phyloP scores from a whole-genome alignment of 2,329 filamentous ascomycete species.

The Penicillium sp. region DNA sequence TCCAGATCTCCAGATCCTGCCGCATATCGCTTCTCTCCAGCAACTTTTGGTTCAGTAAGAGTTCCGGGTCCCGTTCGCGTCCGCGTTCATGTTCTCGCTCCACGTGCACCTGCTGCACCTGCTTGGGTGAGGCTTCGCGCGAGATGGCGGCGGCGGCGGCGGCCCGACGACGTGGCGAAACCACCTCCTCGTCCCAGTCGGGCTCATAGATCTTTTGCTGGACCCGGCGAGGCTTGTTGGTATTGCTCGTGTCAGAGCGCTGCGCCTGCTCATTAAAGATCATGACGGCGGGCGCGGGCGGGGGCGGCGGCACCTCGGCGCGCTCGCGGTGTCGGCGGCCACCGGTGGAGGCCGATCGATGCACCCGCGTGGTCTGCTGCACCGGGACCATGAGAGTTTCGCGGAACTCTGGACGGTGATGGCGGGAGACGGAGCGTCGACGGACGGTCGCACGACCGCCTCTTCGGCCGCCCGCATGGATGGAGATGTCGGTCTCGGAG shows the following conservation, averaged over 20 bases:
- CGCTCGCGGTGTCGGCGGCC: slow-evolving; percentile 23
- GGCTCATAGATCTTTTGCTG: slow-evolving; percentile 16
- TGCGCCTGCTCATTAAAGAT: slow-evolving; percentile 32
- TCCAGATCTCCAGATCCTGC: slow-evolving; percentile 31
- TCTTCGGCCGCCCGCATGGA: slow-evolving; percentile 14
- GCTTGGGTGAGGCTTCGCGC: slow-evolving; percentile 21
- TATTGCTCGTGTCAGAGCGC: slow-evolving; percentile 22
- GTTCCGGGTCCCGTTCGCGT: slow-evolving; percentile 34
- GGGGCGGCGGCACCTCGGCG: slow-evolving; percentile 6
- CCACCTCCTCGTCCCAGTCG: slow-evolving; percentile 25
- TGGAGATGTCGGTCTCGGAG: slow-evolving; percentile 33
- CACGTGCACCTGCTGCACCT: no score
- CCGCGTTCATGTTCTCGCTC: slow-evolving; percentile 3
- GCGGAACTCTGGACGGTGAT: slow-evolving; percentile 20
- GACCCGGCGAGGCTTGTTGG: slow-evolving; percentile 22
- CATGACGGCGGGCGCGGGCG: slow-evolving; percentile 17
- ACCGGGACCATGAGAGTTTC: slow-evolving; percentile 25
- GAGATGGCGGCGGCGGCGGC: slow-evolving; percentile 19
- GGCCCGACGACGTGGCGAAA: slow-evolving; percentile 14
- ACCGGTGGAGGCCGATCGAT: slow-evolving; percentile 34
- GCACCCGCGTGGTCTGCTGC: slow-evolving; percentile 19
- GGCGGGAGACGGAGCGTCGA: slow-evolving; percentile 31
- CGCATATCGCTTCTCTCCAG: slow-evolving; percentile 30
- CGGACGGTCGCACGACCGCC: slow-evolving; percentile 14
- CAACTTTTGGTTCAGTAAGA: slow-evolving; percentile 30